phyloP scores from a whole-genome alignment of 2,329 filamentous ascomycete species.

The Didymella lethalis region DNA sequence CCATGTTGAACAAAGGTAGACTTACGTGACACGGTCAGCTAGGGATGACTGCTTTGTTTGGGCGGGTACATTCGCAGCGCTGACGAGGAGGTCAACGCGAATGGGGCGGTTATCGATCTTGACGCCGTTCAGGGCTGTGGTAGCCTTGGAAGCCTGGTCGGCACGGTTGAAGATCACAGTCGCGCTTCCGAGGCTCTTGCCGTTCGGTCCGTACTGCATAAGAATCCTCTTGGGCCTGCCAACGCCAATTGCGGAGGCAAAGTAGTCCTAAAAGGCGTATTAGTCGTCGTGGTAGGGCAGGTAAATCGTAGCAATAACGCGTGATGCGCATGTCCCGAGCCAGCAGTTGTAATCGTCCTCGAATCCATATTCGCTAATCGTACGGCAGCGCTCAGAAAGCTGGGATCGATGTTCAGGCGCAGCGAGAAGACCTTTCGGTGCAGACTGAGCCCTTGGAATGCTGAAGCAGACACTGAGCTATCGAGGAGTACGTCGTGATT shows the following conservation, averaged over 20 bases:
- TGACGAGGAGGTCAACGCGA: slow-evolving; percentile 94
- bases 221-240: slow-evolving; percentile 91
- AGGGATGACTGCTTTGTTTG: slow-evolving; percentile 74
- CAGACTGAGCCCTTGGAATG: slow-evolving; percentile 11
- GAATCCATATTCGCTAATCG: slow-evolving; percentile 35
- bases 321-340: slow-evolving; percentile 39
- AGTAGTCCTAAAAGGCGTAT: slow-evolving; percentile 90
- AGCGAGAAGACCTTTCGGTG: slow-evolving; percentile 30
- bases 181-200: slow-evolving; percentile 89
- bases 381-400: slow-evolving; percentile 39
- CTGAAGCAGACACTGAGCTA: slow-evolving; percentile 8
- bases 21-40: slow-evolving; percentile 83
- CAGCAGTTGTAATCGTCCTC: slow-evolving; percentile 29
- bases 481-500: slow-evolving; percentile 17
- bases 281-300: slow-evolving; percentile 62
- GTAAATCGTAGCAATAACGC: slow-evolving; percentile 43
- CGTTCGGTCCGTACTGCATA: slow-evolving; percentile 91
- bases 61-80: slow-evolving; percentile 74
- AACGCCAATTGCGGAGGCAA: slow-evolving; percentile 84
- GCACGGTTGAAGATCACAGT: slow-evolving; percentile 85
- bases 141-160: slow-evolving; percentile 84
- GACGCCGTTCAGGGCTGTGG: slow-evolving; percentile 83
- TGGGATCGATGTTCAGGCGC: slow-evolving; percentile 29
- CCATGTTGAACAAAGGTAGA: slow-evolving; percentile 22
- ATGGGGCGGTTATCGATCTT: slow-evolving; percentile 90